Evolutionary conservation across 169 alveolate species (phyloP), one percentile per base, ranked within the genome.

Genomic region (Babesia sp.): DNA sequence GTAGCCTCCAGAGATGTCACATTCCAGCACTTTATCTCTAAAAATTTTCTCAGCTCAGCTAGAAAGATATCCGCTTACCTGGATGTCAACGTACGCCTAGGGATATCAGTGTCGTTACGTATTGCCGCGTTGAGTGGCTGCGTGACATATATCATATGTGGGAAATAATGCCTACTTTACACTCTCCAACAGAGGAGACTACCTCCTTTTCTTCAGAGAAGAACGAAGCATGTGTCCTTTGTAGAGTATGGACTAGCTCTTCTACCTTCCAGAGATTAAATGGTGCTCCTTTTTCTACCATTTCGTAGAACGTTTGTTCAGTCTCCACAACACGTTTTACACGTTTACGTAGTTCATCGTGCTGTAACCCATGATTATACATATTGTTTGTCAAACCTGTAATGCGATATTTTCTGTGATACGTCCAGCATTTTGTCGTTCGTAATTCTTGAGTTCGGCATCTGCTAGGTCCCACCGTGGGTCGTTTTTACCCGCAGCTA

Each of bases 111-210:
- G 39, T 83, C 91, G 54, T 54, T 71, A 26, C 87, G 64, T 34
- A 83, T 83, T 29, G 93, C 86, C 8, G 93, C 89, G 44, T 88
- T 88, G 29, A 88, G 58, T n/a, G 93, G 93, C 77, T 87, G 86
- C 42, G 77, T 63, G n/a, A 60, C 56, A 58, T 34, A 42, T 58
- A 44, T 24, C 41, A 54, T n/a, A 71, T 33, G n/a, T n/a, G n/a
- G n/a, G n/a, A n/a, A n/a, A n/a, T n/a, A n/a, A 14, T 3, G 37
- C 37, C 16, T 44, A 76, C 85, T 37, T 70, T 70, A 39, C 81
- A 79, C 14, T 79, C 87, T n/a, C 68, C 83, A 0, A 45, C 4
- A 14, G 87, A 39, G 2, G 87, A 37, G 11, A 58, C 37, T 7
- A 79, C 51, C 33, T 63, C 75, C 24, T 55, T 53, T 1, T 56